A percentile compares a stretch with the other conserved stretches of the same genome.
Conservation (phyloP, 495 filamentous ascomycete species). For the Choiromyces venosus region DNA sequence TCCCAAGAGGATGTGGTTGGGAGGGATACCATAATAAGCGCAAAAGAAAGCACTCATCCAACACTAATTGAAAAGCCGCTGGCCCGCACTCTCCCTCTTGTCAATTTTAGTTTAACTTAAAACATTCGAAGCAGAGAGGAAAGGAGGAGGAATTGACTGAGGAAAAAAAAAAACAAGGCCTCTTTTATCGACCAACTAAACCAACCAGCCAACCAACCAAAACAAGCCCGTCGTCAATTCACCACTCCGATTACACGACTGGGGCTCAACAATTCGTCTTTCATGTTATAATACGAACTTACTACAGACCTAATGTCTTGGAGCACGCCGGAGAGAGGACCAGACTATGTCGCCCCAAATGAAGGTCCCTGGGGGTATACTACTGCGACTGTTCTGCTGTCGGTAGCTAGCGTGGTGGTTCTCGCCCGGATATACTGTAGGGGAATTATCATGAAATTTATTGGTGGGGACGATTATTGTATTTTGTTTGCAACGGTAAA, state of each 20-base stretch:
- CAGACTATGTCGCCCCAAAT: background rate
- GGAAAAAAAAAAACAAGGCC: background rate
- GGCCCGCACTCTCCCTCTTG: background rate
- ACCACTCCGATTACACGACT: background rate
- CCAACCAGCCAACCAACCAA: background rate
- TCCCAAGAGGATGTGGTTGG: background rate
- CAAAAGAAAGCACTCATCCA: background rate
- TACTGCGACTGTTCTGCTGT: background rate
- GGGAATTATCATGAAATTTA: conserved; percentile 1
- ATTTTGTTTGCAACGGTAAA: conserved; percentile 11
- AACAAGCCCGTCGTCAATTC: background rate
- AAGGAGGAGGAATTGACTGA: background rate
- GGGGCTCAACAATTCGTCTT: background rate
- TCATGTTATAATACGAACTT: background rate
- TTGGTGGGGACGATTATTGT: conserved; percentile 14
- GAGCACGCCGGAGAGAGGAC: background rate
- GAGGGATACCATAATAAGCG: background rate
- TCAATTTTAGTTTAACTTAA: background rate
- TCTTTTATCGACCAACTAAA: background rate
- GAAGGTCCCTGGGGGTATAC: background rate
- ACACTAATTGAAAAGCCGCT: background rate
- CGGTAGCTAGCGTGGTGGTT: background rate
- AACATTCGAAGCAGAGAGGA: background rate
- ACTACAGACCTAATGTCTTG: background rate
- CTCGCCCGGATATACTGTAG: conserved; percentile 7